phyloP scores from a whole-genome alignment of 441 rosid genomes.

The Aquilaria agallochum region DNA sequence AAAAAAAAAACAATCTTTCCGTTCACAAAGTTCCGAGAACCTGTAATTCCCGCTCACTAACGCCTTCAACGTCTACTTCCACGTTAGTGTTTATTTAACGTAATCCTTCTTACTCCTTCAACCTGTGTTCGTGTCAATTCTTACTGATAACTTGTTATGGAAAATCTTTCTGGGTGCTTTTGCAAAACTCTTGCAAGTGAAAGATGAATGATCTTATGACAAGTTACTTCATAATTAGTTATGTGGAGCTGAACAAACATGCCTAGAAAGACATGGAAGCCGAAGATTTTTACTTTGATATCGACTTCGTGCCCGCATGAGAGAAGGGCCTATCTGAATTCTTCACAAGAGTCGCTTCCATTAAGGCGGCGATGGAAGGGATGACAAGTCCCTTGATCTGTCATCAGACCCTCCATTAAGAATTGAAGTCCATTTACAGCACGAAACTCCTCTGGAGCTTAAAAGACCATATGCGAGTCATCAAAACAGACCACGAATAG shows the following conservation, averaged over 20 bases:
- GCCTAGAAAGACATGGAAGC: conserved; percentile 47
- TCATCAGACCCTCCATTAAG: conserved; percentile 67
- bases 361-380: conserved; percentile 70
- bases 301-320: conserved; percentile 43
- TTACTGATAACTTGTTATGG: not conserved
- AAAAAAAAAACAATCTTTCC: too few relatives aligned
- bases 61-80: too few relatives aligned
- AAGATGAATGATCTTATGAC: conserved; percentile 91
- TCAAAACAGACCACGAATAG: conserved; percentile 54
- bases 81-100: too few relatives aligned
- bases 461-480: conserved; percentile 60
- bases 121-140: too few relatives aligned
- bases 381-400: conserved; percentile 71
- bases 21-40: too few relatives aligned
- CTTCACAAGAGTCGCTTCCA: conserved; percentile 50
- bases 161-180: conserved; percentile 29
- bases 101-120: too few relatives aligned
- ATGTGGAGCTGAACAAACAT: conserved; percentile 78
- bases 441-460: conserved; percentile 63
- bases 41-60: too few relatives aligned
- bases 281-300: conserved; percentile 40
- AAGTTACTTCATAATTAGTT: conserved; percentile 64
- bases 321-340: conserved; percentile 61
- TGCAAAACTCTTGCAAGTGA: conserved; percentile 26
- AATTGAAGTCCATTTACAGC: conserved; percentile 71